These are phyloP conservation scores for Isabelozyma heimii DNA, from an alignment of 805 yeast genomes.

Conservation along the genomic window DNA sequence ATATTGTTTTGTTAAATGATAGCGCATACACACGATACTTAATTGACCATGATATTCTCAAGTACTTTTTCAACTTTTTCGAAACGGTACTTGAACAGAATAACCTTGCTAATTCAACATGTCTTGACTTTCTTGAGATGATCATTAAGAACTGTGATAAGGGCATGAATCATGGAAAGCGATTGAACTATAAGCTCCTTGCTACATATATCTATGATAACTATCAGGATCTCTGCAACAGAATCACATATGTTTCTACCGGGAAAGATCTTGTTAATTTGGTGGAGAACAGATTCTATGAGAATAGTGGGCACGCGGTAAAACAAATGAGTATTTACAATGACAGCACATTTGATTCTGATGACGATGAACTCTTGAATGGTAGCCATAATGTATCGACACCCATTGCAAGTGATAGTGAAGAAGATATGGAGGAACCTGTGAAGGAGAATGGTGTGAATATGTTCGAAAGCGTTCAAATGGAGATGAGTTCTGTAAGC, in stretches of 20 bases:
- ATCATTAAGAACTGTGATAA: constrained; percentile 23
- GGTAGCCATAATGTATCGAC: constrained; percentile 21
- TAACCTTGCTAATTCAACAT: constrained; percentile 70
- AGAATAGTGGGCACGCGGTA: constrained; percentile 3
- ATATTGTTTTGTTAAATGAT: constrained; percentile 61
- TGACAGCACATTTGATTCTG: constrained; percentile 15
- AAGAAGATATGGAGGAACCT: constrained; percentile 9
- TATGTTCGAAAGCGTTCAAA: constrained; percentile 17
- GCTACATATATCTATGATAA: constrained; percentile 27
- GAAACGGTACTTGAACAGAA: constrained; percentile 47
- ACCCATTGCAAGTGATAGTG: constrained; percentile 22
- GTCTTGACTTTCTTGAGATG: constrained; percentile 64
- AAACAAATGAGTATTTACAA: constrained; percentile 13
- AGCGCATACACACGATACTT: constrained; percentile 56
- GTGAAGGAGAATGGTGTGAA: constrained; percentile 2
- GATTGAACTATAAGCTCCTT: constrained; percentile 24
- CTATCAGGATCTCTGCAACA: constrained; percentile 24
- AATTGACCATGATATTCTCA: constrained; percentile 51
- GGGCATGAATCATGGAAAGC: constrained; percentile 6
- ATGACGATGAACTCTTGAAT: constrained; percentile 13
- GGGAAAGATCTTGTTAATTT: constrained; percentile 22
- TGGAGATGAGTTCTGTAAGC: constrained; percentile 3
- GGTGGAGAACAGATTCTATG: constrained; percentile 16
- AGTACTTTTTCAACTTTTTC: constrained; percentile 48
- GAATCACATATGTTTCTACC: constrained; percentile 26